A percentile compares a stretch with the other conserved stretches of the same genome.
Conservation (phyloP, 306 rosid species). For the Pyrus communis region DNA sequence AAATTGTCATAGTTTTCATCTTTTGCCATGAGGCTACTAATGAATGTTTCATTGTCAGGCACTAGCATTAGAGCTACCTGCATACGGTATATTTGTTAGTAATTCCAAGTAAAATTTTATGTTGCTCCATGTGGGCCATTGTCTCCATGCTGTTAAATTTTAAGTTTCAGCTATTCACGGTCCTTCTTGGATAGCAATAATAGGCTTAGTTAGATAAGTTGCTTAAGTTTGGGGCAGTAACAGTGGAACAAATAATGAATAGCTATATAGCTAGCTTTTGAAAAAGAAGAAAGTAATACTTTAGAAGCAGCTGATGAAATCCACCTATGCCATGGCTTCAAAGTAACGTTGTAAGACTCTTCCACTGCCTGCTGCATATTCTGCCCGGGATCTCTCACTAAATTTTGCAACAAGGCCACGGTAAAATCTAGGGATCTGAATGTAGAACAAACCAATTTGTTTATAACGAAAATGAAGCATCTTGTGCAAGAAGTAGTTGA, state of each 20-base stretch:
- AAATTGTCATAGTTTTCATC: slow-evolving; percentile 49
- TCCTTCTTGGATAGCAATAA: background rate
- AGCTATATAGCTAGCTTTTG: too few relatives aligned
- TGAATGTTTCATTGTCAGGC: slow-evolving; percentile 57
- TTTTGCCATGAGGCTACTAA: slow-evolving; percentile 47
- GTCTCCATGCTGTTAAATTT: background rate
- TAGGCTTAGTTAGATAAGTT: too few relatives aligned
- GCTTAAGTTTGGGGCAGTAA: too few relatives aligned
- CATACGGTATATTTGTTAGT: slow-evolving; percentile 12
- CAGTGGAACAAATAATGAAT: too few relatives aligned
- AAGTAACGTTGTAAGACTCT: slow-evolving; percentile 59
- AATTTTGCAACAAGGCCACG: slow-evolving; percentile 38
- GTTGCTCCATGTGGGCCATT: background rate
- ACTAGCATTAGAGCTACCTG: slow-evolving; percentile 80
- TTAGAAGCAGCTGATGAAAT: slow-evolving; percentile 85
- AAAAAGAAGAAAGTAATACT: slow-evolving; percentile 26
- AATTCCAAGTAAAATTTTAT: background rate
- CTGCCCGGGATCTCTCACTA: slow-evolving; percentile 42
- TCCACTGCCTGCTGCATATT: slow-evolving; percentile 68
- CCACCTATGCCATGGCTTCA: slow-evolving; percentile 95
- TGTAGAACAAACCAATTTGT: background rate
- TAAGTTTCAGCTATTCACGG: background rate
- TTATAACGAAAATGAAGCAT: background rate
- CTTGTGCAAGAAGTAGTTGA: background rate
- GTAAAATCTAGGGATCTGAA: slow-evolving; percentile 73